Evolutionary conservation across 352 stramenopile species (phyloP).

Genomic region (Aphanomyces invadans): DNA sequence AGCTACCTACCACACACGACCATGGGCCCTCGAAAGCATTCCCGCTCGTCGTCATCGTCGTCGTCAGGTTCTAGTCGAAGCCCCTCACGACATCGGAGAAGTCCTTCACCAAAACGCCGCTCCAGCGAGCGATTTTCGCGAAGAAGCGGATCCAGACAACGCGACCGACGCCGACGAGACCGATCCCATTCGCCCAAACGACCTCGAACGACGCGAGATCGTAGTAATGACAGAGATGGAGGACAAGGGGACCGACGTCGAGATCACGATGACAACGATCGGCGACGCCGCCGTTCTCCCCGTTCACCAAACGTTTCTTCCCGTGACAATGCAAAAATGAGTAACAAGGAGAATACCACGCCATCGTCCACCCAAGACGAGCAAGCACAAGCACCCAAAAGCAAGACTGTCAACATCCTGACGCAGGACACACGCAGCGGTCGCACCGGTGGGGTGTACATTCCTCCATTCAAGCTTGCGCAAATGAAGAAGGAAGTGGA

Average conservation of each 20-base stretch:
- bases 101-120: not conserved
- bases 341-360: slow-evolving; percentile 17
- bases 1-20: not conserved
- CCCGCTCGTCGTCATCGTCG: slow-evolving; percentile 10
- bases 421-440: slow-evolving; percentile 38
- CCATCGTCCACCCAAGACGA: not conserved
- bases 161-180: not conserved
- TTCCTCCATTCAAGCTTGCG: slow-evolving; percentile 88
- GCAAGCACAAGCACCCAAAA: slow-evolving; percentile 25
- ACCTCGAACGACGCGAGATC: not conserved
- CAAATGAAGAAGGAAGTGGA: slow-evolving; percentile 53
- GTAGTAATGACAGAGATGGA: slow-evolving; percentile 4
- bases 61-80: slow-evolving; percentile 2
- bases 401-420: slow-evolving; percentile 29
- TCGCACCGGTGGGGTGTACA: slow-evolving; percentile 86
- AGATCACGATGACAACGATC: not conserved
- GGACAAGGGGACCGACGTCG: not conserved
- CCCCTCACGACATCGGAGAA: not conserved
- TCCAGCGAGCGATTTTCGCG: not conserved
- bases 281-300: not conserved
- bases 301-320: not conserved
- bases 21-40: slow-evolving; percentile 7
- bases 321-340: not conserved
- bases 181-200: slow-evolving; percentile 4
- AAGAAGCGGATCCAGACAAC: not conserved